These are phyloP conservation scores for Noccaea bulbosa DNA, from an alignment of 345 rosid species.

Conservation along the genomic window DNA sequence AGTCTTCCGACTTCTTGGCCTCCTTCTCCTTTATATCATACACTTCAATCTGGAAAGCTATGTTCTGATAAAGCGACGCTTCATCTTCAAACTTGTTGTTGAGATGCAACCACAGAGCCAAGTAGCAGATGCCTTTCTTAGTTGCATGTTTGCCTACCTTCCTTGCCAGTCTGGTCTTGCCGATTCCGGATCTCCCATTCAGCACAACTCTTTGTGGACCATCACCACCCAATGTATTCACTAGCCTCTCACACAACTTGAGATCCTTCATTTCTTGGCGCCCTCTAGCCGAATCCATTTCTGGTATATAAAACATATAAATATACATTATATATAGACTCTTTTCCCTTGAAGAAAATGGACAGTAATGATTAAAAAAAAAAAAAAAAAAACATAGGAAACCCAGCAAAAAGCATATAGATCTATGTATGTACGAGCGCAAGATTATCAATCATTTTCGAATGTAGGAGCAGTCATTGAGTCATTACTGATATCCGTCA, in stretches of 20 bases:
- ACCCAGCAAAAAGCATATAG: too few species aligned
- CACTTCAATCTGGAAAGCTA: conserved; percentile 44
- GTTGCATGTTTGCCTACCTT: background rate
- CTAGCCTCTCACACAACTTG: background rate
- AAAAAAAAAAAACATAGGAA: too few species aligned
- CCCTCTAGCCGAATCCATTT: background rate
- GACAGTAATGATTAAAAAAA: too few species aligned
- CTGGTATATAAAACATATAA: background rate
- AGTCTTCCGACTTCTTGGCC: background rate
- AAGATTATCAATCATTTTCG: too few species aligned
- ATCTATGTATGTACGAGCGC: too few species aligned
- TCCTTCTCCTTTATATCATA: conserved; percentile 15
- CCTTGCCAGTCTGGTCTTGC: background rate
- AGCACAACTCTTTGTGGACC: conserved; percentile 5
- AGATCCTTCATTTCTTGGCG: background rate
- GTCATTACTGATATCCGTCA: too few species aligned
- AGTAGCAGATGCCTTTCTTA: background rate
- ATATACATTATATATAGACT: background rate
- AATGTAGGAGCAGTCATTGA: too few species aligned
- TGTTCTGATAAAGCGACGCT: conserved; percentile 31
- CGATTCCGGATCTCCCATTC: conserved; percentile 14
- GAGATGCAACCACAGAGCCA: conserved; percentile 9
- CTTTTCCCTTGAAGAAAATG: too few species aligned
- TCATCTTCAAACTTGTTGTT: conserved; percentile 4
- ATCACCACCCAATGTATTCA: background rate